Evolutionary conservation across 495 filamentous ascomycete species (phyloP), one percentile per base, ranked within the genome.

Genomic region (Penicillium parvum): DNA sequence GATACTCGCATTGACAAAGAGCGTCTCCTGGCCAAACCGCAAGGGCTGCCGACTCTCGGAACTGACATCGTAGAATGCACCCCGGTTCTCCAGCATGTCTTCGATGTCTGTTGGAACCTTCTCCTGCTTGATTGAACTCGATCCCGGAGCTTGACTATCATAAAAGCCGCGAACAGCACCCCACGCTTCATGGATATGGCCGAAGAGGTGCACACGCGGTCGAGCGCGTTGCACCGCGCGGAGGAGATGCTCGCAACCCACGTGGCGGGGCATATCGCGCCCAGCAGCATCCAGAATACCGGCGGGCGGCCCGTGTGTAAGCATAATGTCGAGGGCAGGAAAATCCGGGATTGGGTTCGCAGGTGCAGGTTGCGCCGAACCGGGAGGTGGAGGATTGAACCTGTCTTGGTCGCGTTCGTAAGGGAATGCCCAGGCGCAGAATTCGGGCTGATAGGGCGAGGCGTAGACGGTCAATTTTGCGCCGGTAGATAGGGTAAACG

Each of bases 1-100:
- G 19, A 87, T 75, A 43, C 77, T 75, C 3, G 84, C 86, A 69
- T 90, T 90, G 5, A 88, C 75, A 59, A 88, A 83, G 3, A 90
- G 44, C 5, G 86, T 88, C 48, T 85, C 73, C 43, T 71, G 46
- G 0, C 79, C 78, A 33, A 58, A 57, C 32, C 52, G 41, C 41
- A 84, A 45, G 10, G 66, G 63, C 32, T 28, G 53, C 3, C 28
- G 35, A 27, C 52, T 56, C 19, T 20, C 50, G 29, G 47, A 46
- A 22, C 55, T 70, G 21, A 78, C 48, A 65, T 78, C 64, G 34
- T 71, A 49, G 68, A 53, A 60, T 15, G 67, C 69, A 50, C 66
- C 57, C 50, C 65, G 47, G 33, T 73, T 44, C 33, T 63, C 44
- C 52, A 78, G 32, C 50, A 70, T 55, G 34, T 59, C 61, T 57